Evolutionary conservation across 305 asterid genomes (phyloP).

Genomic region (Rubia tinctorum): DNA sequence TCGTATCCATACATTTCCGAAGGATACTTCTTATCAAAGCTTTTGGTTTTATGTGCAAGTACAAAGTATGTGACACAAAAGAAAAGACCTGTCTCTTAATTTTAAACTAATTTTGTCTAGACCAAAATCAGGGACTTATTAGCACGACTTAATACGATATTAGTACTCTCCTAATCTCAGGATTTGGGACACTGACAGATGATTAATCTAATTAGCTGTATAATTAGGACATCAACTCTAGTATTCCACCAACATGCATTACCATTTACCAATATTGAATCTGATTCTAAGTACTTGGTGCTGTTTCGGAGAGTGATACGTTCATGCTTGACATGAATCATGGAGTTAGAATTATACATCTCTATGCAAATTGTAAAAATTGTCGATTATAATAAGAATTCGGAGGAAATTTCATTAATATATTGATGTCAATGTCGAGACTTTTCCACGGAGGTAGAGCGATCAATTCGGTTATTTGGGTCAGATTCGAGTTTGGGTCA

Average conservation of each 20-base stretch:
- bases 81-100: constrained; percentile 13
- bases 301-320: too few relatives aligned
- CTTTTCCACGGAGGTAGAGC: too few relatives aligned
- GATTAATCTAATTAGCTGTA: not conserved
- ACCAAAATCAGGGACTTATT: not conserved
- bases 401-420: too few relatives aligned
- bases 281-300: not conserved
- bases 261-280: too few relatives aligned
- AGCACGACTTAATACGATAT: not conserved
- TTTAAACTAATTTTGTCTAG: not conserved
- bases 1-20: not conserved
- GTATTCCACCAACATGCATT: constrained; percentile 9
- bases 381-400: too few relatives aligned
- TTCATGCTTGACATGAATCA: too few relatives aligned
- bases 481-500: too few relatives aligned
- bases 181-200: constrained; percentile 11
- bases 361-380: too few relatives aligned
- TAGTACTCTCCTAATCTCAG: not conserved
- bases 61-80: not conserved
- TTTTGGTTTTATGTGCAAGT: constrained; percentile 1
- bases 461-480: too few relatives aligned
- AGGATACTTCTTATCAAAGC: not conserved
- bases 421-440: too few relatives aligned
- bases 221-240: not conserved
- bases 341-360: too few relatives aligned